Conservation (phyloP, 345 rosid species). For the Syzygium aromaticum region DNA sequence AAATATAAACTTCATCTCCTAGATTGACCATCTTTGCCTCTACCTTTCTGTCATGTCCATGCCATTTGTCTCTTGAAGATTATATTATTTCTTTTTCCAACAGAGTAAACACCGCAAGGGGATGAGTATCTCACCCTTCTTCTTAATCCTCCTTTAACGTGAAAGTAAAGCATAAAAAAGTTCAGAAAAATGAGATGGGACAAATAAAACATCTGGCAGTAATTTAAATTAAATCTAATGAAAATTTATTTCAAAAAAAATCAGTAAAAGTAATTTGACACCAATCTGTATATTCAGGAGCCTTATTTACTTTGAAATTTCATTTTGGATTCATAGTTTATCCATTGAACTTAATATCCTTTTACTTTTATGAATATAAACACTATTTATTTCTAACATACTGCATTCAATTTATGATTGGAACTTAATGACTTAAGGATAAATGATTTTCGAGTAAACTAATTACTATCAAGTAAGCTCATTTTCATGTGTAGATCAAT, state of each 20-base stretch:
- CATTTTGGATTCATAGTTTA: background rate
- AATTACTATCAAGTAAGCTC: background rate
- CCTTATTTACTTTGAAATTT: background rate
- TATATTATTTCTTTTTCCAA: background rate
- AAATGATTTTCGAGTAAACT: background rate
- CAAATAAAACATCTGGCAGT: background rate
- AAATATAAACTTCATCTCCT: background rate
- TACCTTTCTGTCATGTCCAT: background rate
- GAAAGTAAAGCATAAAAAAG: background rate
- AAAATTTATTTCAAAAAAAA: background rate
- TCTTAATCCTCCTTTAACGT: background rate
- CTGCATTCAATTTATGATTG: background rate
- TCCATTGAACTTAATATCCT: background rate
- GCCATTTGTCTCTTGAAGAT: background rate
- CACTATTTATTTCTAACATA: background rate
- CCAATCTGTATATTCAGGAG: background rate
- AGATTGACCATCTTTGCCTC: background rate
- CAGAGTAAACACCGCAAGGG: background rate
- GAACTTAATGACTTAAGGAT: background rate
- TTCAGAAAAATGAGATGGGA: background rate
- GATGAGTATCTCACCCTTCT: background rate
- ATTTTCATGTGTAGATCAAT: too few relatives aligned
- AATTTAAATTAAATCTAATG: background rate
- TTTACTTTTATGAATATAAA: background rate
- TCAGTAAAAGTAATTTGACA: background rate